Conservation (phyloP, 306 rosid genomes). For the Prunus salicina region DNA sequence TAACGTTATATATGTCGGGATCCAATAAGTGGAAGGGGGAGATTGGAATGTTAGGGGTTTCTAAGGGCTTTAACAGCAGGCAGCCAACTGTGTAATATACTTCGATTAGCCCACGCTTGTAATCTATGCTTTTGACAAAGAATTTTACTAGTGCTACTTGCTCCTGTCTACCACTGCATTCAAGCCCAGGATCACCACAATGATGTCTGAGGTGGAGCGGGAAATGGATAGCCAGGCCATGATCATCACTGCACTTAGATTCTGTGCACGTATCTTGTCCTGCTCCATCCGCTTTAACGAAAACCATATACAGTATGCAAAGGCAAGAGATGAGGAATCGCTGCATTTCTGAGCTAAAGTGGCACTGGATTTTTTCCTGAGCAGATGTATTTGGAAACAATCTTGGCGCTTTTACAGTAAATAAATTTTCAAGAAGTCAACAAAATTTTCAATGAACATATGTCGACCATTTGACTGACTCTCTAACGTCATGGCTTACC, state of each 20-base stretch:
- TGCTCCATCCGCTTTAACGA: constrained; percentile 1
- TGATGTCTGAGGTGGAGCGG: constrained; percentile 28
- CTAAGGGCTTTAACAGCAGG: constrained; percentile 7
- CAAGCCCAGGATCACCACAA: constrained; percentile 24
- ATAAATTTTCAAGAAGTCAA: background rate
- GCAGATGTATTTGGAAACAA: background rate
- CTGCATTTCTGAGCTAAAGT: background rate
- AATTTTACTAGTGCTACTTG: constrained; percentile 18
- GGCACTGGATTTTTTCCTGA: background rate
- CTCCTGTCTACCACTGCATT: background rate
- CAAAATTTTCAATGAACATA: background rate
- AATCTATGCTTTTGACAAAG: constrained; percentile 29
- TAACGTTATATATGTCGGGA: accelerated
- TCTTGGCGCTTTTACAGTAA: background rate
- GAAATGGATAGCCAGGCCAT: constrained; percentile 23
- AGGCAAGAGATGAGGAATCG: background rate
- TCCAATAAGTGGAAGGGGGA: constrained; percentile 12
- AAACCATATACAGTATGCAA: constrained; percentile 1
- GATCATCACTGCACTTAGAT: constrained; percentile 15
- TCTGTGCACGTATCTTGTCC: constrained; percentile 15
- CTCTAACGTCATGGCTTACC: background rate
- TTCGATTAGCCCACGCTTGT: constrained; percentile 20
- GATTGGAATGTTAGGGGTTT: constrained; percentile 5
- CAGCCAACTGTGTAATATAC: constrained; percentile 7
- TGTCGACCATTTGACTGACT: background rate